Evolutionary conservation across 1,284 basidiomycete species (phyloP).

Genomic region (Sporisorium sorghi): DNA sequence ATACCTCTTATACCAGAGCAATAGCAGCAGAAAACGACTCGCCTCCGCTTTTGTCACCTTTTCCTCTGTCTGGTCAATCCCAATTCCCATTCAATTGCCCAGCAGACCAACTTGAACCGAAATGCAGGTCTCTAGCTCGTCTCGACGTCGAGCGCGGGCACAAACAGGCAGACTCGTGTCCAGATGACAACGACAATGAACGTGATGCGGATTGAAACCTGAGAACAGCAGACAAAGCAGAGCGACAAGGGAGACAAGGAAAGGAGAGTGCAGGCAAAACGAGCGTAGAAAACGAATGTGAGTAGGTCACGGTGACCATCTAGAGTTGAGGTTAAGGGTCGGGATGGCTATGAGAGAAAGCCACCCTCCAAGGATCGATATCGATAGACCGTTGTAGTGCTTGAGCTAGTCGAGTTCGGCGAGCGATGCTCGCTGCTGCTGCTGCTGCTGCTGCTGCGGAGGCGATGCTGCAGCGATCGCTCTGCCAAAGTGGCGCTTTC

Average conservation of each 20-base stretch:
- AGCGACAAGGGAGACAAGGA: slow-evolving; percentile 11
- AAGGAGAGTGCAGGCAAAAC: slow-evolving; percentile 8
- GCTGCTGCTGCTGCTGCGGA: not conserved
- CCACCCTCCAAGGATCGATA: not conserved
- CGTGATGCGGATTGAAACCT: slow-evolving; percentile 4
- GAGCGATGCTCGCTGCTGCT: slow-evolving; percentile 7
- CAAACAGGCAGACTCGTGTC: not conserved
- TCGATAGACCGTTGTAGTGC: not conserved
- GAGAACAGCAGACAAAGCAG: slow-evolving; percentile 3
- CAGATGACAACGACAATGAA: slow-evolving; percentile 8
- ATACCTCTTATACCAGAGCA: not conserved
- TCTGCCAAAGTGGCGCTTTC: slow-evolving; percentile 35
- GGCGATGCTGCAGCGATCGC: slow-evolving; percentile 8
- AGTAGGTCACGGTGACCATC: not conserved
- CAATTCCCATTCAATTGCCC: not conserved
- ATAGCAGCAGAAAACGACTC: not conserved
- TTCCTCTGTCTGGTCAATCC: not conserved
- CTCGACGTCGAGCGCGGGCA: not conserved
- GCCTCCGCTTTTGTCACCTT: not conserved
- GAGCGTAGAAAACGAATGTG: not conserved
- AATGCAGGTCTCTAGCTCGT: not conserved
- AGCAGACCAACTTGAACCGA: not conserved
- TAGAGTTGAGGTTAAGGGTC: slow-evolving; percentile 2
- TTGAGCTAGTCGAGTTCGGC: slow-evolving; percentile 9
- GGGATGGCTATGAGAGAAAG: not conserved